Base-by-base conservation (phyloP, 2,329 filamentous ascomycete genomes). In the Plectosphaerella cucumerina region DNA sequence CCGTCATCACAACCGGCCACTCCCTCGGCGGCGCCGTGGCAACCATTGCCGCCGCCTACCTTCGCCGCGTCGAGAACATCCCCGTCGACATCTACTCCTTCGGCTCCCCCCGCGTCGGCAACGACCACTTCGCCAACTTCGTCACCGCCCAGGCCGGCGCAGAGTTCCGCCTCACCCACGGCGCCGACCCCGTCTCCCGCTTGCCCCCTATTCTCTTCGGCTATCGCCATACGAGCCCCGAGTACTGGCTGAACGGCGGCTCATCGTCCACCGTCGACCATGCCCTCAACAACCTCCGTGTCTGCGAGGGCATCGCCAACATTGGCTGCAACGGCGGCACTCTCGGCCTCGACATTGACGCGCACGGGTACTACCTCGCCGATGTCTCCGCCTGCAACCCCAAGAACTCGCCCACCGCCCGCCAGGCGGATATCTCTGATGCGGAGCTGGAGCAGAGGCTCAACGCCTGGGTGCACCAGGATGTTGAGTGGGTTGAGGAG, bases 1-100 rank as follows among this genome's bases (percentile, higher is more conserved):
- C 64, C 44, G 61, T 87, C 61, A 63, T 85, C 17, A 65, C 77
- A n/a, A 83, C 84, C 0, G 87, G 86, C 34, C 86, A 89, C 70
- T 86, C 82, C 10, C 79, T 90, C 4, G 86, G 86, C 45, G 86
- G 73, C 22, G 84, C 84, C 6, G 70, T 89, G 2, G 82, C 78
- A 37, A 81, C 78, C 6, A 63, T 90, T 5, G 85, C 75, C 0
- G 80, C 75, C 0, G 80, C 76, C 1, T 73, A 80, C 57, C 67
- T 87, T 18, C 77, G 84, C 44, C 63, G 64, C 6, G 60, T 63
- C 10, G 60, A 63, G 11, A 81, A 77, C 41, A 66, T 69, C 52
- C 56, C 67, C 2, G 65, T 73, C 47, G 82, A 85, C 58, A 59
- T 88, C 42, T 87, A 84, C 73, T 85, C 80, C 1, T 90, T 79